These are phyloP conservation scores for Huiozyma naganishii DNA, from an alignment of 805 yeast genomes.

Conservation along the genomic window DNA sequence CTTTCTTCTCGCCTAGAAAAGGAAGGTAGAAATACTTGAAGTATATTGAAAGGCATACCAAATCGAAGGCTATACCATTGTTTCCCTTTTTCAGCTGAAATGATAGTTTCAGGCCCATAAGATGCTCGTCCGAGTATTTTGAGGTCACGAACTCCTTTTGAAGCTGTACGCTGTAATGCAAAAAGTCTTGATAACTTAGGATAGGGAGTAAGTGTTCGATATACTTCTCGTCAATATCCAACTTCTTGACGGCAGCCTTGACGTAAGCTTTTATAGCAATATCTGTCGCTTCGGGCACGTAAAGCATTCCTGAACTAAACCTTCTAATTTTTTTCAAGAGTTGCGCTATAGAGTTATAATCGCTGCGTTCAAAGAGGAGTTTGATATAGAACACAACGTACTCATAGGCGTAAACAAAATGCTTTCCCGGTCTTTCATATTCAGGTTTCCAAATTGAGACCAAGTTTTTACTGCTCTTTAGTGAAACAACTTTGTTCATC, in stretches of 20 bases:
- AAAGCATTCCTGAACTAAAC: constrained; percentile 64
- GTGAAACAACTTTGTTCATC: constrained; percentile 50
- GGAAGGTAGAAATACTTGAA: constrained; percentile 24
- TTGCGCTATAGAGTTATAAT: constrained; percentile 46
- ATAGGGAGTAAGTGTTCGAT: constrained; percentile 20
- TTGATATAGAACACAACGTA: constrained; percentile 57
- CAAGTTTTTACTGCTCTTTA: constrained; percentile 60
- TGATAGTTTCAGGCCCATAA: constrained; percentile 18
- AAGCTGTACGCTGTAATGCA: constrained; percentile 15
- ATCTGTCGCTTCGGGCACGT: constrained; percentile 22
- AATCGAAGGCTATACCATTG: constrained; percentile 25
- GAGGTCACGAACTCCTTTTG: constrained; percentile 9
- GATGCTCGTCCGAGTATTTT: constrained; percentile 10
- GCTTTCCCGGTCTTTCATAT: constrained; percentile 83
- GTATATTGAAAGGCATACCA: constrained; percentile 21
- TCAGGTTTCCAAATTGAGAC: constrained; percentile 92
- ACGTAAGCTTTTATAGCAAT: constrained; percentile 16
- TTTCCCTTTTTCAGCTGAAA: constrained; percentile 24
- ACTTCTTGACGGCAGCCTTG: constrained; percentile 10
- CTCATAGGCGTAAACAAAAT: constrained; percentile 63
- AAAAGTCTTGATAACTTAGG: constrained; percentile 17
- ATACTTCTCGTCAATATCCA: constrained; percentile 19
- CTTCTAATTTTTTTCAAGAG: constrained; percentile 69
- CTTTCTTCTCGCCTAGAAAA: constrained; percentile 1
- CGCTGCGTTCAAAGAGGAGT: constrained; percentile 41